These are phyloP conservation scores for Solanum pinnatisectum DNA, from an alignment of 257 asterid genomes.

Conservation along the genomic window DNA sequence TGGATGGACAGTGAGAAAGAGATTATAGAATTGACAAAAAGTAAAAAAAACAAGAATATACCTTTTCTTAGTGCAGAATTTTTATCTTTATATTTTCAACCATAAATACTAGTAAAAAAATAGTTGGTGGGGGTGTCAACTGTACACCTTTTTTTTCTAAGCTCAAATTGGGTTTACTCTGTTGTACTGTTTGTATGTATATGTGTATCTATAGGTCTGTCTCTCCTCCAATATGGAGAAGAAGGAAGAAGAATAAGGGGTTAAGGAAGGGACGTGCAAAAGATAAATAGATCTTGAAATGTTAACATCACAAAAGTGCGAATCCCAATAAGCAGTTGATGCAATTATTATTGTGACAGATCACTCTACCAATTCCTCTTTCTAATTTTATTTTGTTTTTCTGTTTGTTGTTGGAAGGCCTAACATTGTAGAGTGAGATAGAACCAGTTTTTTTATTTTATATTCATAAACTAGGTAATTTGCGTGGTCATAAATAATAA, in stretches of 20 bases:
- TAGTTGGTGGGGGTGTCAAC: neutral
- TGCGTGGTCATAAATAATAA: too few species aligned
- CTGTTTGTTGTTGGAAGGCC: neutral
- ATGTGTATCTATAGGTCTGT: neutral
- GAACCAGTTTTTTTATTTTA: neutral
- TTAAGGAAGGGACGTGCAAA: neutral
- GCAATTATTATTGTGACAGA: neutral
- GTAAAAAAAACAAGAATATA: neutral
- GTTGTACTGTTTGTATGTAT: neutral
- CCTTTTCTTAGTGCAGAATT: conserved; percentile 1
- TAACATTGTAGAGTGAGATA: neutral
- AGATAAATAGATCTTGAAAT: neutral
- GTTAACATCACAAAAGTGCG: neutral
- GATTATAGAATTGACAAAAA: neutral
- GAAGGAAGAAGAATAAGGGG: neutral
- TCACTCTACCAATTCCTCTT: neutral
- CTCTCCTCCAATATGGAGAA: neutral
- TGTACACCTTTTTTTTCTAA: neutral
- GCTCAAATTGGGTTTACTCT: neutral
- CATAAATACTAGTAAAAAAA: neutral
- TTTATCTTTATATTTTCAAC: neutral
- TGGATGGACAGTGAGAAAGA: neutral
- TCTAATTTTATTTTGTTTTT: neutral
- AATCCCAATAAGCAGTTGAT: conserved; percentile 1
- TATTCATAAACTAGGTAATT: too few species aligned